Base-by-base conservation (phyloP, 1,139 yeast species). In the Magnusiomyces magnusii region DNA sequence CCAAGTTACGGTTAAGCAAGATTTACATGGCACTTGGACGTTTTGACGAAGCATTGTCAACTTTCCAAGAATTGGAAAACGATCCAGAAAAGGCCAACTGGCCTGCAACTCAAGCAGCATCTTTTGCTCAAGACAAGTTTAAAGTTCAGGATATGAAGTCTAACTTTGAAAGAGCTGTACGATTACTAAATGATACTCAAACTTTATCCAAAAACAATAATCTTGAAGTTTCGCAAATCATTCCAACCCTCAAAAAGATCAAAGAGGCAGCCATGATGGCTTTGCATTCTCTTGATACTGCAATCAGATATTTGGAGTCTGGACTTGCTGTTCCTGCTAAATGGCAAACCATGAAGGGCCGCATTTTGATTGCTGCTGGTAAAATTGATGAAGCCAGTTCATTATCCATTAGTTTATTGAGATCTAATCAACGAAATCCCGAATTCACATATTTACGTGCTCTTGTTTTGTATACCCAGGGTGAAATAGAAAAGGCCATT, bases 381-480 rank as follows among this genome's bases (percentile, higher is more conserved):
- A 70, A 72, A 44, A 58, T 63, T 2, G 77, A 74, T 54, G 70
- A 66, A 57, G 79, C 79, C 1, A 72, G 75, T 36, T 66, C 73
- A 7, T 54, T 69, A 1, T 77, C 74, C 2, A 69, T 75, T 62
- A 60, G 63, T 28, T 63, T 76, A 47, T 67, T 76, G 53, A 69
- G 79, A 52, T 61, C 61, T 19, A 73, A 73, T 61, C 55, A 67
- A 5, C 68, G 67, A 51, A 75, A 76, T 56, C 73, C 78, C 10
- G 76, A 72, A 41, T 77, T 77, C 1, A 65, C 76, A 51, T 68
- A 70, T 2, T 65, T 76, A 53, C 71, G 79, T 9, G 79, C 76
- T 3, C 63, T 65, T 36, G 67, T 74, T 10, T 66, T 75, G 55
- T 73, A 74, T 63, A 65, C 65, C 31, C 71, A 73, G 55, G 79